Base-by-base conservation (phyloP, 352 stramenopile genomes). In the Pythium coloratum region DNA sequence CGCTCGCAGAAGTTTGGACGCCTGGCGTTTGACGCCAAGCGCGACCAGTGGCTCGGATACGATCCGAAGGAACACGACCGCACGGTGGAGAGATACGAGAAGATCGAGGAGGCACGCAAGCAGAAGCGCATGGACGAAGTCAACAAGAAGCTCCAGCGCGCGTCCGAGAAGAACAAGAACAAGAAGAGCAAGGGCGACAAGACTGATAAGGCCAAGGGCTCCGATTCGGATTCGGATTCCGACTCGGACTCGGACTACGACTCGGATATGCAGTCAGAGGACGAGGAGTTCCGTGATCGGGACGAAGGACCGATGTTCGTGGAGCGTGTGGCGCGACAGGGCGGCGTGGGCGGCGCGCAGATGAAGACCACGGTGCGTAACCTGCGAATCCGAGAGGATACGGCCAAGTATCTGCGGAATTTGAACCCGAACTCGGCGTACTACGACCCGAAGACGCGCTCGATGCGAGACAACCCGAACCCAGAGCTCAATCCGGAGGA, bases 321-420 rank as follows among this genome's bases (percentile, higher is more conserved):
- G 3, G 94, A 97, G 28, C 95, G 95, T 13, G 84, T 99, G 12
- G 96, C 95, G 13, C 82, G 96, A 7, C 96, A 99, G 72, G 96
- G 96, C 67, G 97, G 96, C 70, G 90, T 99, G 3, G 96, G 97
- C 54, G 96, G 96, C n/a, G 95, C 96, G 28, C 93, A 99, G 82
- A 99, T 99, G 96, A 99, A 98, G 82, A 97, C 96, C 2, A 95
- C 81, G 6, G 96, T 99, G 42, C 91, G 97, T 1, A 99, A 99
- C 74, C 79, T 99, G 40, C 93, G 98, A 24, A 99, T 99, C 72
- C 94, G 98, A 60, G 98, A 99, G 77, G 98, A 99, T 76, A 99
- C 97, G 47, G 97, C 97, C 64, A 99, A 99, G 75, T 99, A 99
- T 72, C 70, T 99, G 58, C 85, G 95, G 30, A 99, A 99, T 67